Conservation (phyloP, 192 early-diverging fungal species). For the Umbelopsis sp. region DNA sequence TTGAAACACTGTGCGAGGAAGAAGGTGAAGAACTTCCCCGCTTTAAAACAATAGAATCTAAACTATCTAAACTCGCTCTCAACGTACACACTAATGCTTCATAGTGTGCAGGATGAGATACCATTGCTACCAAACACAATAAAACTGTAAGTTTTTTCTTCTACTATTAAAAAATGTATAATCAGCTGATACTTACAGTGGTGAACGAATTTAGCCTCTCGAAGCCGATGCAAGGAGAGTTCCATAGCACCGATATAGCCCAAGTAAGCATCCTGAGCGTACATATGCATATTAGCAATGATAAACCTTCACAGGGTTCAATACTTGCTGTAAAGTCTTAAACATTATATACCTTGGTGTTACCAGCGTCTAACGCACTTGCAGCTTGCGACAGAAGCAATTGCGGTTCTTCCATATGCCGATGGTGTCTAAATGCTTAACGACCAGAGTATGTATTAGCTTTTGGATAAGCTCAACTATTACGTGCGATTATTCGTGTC, state of each 20-base stretch:
- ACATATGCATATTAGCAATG: too few relatives aligned
- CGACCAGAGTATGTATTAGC: neutral
- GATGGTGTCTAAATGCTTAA: neutral
- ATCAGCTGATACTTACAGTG: slow-evolving; percentile 42
- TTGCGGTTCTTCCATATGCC: slow-evolving; percentile 17
- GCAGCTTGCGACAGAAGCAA: slow-evolving; percentile 8
- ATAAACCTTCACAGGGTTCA: too few relatives aligned
- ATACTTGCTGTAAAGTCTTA: too few relatives aligned
- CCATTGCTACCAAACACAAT: neutral
- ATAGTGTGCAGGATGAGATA: slow-evolving; percentile 15
- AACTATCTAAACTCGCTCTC: neutral
- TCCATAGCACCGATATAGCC: slow-evolving; percentile 48
- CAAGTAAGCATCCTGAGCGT: slow-evolving; percentile 53
- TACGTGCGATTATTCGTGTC: neutral
- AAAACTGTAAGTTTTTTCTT: neutral
- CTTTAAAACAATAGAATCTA: slow-evolving; percentile 16
- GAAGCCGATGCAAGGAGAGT: slow-evolving; percentile 43
- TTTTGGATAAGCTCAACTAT: neutral
- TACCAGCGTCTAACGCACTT: slow-evolving; percentile 11
- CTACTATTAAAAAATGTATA: neutral
- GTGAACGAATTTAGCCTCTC: slow-evolving; percentile 55
- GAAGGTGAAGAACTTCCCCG: neutral
- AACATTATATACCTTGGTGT: neutral
- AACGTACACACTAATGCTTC: neutral
- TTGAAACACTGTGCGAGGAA: neutral